A percentile compares a stretch with the other conserved stretches of the same genome.
These are phyloP conservation scores for Acorus gramineus DNA, from an alignment of 106 monocot genomes.

Conservation along the genomic window DNA sequence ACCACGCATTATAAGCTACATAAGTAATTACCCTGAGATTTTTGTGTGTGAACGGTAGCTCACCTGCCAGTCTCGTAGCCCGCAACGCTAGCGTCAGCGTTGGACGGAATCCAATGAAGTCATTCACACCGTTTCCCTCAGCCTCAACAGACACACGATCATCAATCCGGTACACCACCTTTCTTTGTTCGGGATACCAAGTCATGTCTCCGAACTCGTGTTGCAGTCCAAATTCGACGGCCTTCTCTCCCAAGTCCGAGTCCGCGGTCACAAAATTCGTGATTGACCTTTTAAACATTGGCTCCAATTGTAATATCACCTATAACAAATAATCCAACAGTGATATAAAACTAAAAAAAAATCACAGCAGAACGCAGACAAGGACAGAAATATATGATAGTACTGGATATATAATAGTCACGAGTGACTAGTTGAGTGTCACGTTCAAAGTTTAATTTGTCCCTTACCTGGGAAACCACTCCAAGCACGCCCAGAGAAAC, in stretches of 20 bases:
- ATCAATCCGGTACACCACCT: conserved; percentile 41
- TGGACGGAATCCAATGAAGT: conserved; percentile 32
- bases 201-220: conserved; percentile 48
- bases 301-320: conserved; percentile 37
- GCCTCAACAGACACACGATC: conserved; percentile 21
- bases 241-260: conserved; percentile 13
- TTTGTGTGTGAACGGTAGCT: not conserved
- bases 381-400: not conserved
- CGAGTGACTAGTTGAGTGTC: too few relatives aligned
- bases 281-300: conserved; percentile 3
- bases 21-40: not conserved
- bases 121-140: conserved; percentile 27
- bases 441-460: too few relatives aligned
- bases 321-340: not conserved
- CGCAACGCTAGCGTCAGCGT: conserved; percentile 4
- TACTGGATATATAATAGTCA: not conserved
- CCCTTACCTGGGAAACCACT: conserved; percentile 36
- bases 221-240: conserved; percentile 9
- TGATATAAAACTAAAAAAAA: not conserved
- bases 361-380: not conserved
- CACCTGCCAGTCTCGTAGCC: conserved; percentile 20
- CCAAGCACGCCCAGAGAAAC: conserved; percentile 50
- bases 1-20: too few relatives aligned
- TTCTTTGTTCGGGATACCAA: conserved; percentile 42
- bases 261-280: conserved; percentile 1